Conservation (phyloP, 2,329 filamentous ascomycete species). For the Botrytis pseudocinerea region DNA sequence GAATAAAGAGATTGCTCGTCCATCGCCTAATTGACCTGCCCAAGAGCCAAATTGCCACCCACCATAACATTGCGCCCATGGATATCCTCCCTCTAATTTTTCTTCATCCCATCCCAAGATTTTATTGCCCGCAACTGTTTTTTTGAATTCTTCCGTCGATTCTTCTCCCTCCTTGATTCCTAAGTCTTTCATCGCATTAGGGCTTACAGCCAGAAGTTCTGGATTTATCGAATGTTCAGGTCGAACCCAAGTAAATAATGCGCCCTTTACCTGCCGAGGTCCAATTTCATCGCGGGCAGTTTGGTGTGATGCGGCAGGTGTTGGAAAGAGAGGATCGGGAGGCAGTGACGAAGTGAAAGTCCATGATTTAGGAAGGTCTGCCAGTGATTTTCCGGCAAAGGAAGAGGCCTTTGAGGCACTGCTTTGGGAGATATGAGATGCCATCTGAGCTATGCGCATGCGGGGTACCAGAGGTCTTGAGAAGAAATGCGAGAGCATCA, state of each 20-base stretch:
- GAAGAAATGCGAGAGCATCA: conserved; percentile 38
- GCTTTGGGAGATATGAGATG: conserved; percentile 43
- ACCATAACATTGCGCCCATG: conserved; percentile 98
- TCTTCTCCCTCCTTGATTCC: conserved; percentile 70
- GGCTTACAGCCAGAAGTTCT: conserved; percentile 79
- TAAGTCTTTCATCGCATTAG: conserved; percentile 76
- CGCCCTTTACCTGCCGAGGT: conserved; percentile 80
- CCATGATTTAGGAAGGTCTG: conserved; percentile 65
- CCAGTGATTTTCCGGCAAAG: conserved; percentile 43
- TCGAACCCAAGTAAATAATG: conserved; percentile 87
- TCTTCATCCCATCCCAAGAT: conserved; percentile 76
- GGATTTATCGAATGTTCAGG: conserved; percentile 71
- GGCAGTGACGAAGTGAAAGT: conserved; percentile 67
- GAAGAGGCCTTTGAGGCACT: conserved; percentile 23
- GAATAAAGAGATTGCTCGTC: conserved; percentile 90
- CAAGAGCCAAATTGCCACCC: conserved; percentile 80
- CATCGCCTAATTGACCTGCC: conserved; percentile 95
- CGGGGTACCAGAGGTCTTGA: conserved; percentile 35
- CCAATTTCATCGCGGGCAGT: conserved; percentile 74
- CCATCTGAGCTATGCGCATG: conserved; percentile 48
- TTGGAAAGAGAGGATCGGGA: conserved; percentile 75
- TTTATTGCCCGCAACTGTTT: conserved; percentile 78
- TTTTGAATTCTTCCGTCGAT: conserved; percentile 70
- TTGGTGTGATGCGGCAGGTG: conserved; percentile 76
- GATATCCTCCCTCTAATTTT: conserved; percentile 71